A percentile compares a stretch with the other conserved stretches of the same genome.
These are phyloP conservation scores for Pelargonium australe DNA, from an alignment of 441 rosid genomes.

Conservation along the genomic window DNA sequence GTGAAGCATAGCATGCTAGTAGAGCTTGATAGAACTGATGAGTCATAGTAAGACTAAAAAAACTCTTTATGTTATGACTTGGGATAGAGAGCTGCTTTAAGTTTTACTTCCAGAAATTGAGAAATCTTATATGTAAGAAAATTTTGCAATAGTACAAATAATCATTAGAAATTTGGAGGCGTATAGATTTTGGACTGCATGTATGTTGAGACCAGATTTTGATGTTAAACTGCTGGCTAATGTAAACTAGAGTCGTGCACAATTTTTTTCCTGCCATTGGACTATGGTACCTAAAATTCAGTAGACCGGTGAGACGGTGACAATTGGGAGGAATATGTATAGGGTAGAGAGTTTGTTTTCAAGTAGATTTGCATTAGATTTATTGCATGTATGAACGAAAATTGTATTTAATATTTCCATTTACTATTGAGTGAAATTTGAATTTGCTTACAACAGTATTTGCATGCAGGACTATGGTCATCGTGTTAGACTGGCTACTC, in stretches of 20 bases:
- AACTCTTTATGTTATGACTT: constrained; percentile 6
- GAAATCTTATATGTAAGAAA: neutral
- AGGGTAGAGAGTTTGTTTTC: neutral
- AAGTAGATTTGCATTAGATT: neutral
- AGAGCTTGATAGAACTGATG: constrained; percentile 6
- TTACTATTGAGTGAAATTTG: neutral
- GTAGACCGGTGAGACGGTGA: neutral
- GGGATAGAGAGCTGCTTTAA: neutral
- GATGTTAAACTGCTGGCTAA: neutral
- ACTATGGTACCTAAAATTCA: neutral
- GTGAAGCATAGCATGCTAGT: neutral
- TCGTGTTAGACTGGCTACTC: constrained; percentile 96
- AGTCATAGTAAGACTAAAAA: neutral
- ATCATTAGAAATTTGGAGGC: neutral
- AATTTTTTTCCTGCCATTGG: neutral
- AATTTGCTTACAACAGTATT: constrained; percentile 17
- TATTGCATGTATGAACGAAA: neutral
- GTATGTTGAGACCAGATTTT: neutral
- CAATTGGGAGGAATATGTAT: too few species aligned
- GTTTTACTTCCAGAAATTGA: neutral
- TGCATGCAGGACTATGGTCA: constrained; percentile 91
- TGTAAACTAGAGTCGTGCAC: constrained; percentile 6
- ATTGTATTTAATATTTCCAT: constrained; percentile 1
- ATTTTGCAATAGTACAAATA: neutral
- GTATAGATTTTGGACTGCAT: neutral